These are phyloP conservation scores for Acacia confusa DNA, from an alignment of 306 rosid species.

Conservation along the genomic window DNA sequence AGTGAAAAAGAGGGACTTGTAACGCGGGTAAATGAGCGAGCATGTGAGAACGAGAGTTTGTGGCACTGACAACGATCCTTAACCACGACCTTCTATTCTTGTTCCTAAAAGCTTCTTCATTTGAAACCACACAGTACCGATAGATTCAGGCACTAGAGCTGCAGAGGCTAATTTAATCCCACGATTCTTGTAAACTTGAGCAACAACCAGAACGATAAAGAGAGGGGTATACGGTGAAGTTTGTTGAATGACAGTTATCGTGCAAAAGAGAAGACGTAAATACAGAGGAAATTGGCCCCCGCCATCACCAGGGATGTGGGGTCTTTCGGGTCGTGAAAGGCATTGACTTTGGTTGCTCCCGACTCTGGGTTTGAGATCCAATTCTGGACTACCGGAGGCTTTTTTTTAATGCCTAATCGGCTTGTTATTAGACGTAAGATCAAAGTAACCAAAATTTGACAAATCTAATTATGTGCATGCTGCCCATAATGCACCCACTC, in stretches of 20 bases:
- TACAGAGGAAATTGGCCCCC: not conserved
- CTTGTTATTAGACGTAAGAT: not conserved
- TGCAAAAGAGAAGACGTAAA: not conserved
- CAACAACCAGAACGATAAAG: not conserved
- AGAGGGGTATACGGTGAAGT: not conserved
- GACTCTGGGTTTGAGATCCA: not conserved
- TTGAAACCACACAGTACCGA: not conserved
- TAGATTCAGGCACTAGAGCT: not conserved
- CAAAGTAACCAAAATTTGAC: not conserved
- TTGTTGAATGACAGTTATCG: not conserved
- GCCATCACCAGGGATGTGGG: not conserved
- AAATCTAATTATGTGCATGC: not conserved
- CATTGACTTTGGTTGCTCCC: not conserved
- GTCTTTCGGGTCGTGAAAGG: not conserved
- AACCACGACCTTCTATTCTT: not conserved
- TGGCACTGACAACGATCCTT: too few species aligned
- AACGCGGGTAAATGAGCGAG: not conserved
- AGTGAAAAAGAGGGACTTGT: not conserved
- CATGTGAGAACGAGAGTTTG: not conserved
- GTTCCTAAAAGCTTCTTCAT: not conserved
- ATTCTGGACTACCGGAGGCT: not conserved
- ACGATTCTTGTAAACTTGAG: not conserved
- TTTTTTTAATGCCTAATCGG: not conserved
- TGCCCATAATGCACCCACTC: not conserved
- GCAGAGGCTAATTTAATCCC: not conserved